Evolutionary conservation across 202 grass and related monocot genomes (phyloP).

Genomic region (Hordeum pubiflorum): DNA sequence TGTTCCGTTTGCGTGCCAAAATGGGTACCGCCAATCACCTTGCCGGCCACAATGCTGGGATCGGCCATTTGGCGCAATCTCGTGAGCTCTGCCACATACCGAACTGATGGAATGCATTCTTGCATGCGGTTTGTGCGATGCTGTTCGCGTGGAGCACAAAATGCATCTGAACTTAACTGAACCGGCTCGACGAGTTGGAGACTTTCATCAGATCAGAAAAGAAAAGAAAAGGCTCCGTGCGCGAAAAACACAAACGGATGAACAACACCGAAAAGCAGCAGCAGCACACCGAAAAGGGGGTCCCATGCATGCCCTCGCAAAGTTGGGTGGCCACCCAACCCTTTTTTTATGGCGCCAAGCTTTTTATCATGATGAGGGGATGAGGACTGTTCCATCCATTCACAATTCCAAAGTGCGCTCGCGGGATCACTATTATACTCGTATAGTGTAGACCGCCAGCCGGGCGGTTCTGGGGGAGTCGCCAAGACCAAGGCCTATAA

Average conservation of each 20-base stretch:
- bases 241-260: background rate
- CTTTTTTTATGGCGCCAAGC: background rate
- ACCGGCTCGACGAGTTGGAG: background rate
- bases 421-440: background rate
- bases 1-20: background rate
- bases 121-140: background rate
- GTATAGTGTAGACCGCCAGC: background rate
- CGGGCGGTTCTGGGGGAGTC: background rate
- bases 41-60: background rate
- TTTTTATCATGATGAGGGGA: slow-evolving; percentile 17
- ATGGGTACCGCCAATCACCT: background rate
- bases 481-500: background rate
- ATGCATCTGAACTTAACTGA: background rate
- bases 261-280: too few species aligned
- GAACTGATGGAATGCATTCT: background rate
- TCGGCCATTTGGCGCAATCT: background rate
- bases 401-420: background rate
- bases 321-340: background rate
- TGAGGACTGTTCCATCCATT: background rate
- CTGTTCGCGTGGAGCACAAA: background rate
- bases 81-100: background rate
- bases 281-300: background rate
- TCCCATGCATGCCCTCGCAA: background rate
- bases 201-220: background rate
- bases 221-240: background rate